These are phyloP conservation scores for Trametes villosa DNA, from an alignment of 768 basidiomycete species.

Conservation along the genomic window DNA sequence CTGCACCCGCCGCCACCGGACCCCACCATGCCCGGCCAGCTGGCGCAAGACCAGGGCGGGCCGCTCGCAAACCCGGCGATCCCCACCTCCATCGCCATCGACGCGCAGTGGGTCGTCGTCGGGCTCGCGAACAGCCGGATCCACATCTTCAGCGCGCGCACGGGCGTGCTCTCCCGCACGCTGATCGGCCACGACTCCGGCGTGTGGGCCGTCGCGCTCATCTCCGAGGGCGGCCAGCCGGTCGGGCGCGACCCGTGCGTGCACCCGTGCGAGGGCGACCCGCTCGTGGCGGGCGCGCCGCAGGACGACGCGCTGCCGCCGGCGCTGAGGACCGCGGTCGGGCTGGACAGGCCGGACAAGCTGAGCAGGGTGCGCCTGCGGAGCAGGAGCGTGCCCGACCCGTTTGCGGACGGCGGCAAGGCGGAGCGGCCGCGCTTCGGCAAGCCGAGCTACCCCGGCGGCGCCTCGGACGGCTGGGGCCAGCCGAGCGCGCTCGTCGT, in stretches of 20 bases:
- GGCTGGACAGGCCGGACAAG: conserved; percentile 3
- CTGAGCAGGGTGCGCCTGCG: not conserved
- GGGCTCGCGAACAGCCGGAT: conserved; percentile 87
- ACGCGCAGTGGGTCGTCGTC: conserved; percentile 82
- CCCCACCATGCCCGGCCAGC: conserved; percentile 6
- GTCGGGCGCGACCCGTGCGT: conserved; percentile 17
- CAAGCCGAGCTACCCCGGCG: conserved; percentile 30
- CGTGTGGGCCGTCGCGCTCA: conserved; percentile 91
- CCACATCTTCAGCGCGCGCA: conserved; percentile 80
- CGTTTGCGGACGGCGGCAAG: conserved; percentile 16
- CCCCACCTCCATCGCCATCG: conserved; percentile 87
- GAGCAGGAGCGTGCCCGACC: conserved; percentile 12
- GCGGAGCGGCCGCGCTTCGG: conserved; percentile 2
- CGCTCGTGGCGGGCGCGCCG: conserved; percentile 11
- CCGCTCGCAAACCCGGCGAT: conserved; percentile 54
- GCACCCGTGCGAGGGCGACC: conserved; percentile 10
- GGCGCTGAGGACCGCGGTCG: conserved; percentile 14
- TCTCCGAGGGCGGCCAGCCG: conserved; percentile 61
- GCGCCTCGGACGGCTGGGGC: conserved; percentile 80
- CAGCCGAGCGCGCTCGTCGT: conserved; percentile 83
- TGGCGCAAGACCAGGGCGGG: conserved; percentile 1
- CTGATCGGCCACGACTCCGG: conserved; percentile 85
- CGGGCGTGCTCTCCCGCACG: conserved; percentile 76
- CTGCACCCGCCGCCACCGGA: conserved; percentile 21
- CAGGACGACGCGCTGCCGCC: conserved; percentile 17